These are phyloP conservation scores for Fusarium sp. DNA, from an alignment of 2,329 filamentous ascomycete genomes.

Conservation along the genomic window DNA sequence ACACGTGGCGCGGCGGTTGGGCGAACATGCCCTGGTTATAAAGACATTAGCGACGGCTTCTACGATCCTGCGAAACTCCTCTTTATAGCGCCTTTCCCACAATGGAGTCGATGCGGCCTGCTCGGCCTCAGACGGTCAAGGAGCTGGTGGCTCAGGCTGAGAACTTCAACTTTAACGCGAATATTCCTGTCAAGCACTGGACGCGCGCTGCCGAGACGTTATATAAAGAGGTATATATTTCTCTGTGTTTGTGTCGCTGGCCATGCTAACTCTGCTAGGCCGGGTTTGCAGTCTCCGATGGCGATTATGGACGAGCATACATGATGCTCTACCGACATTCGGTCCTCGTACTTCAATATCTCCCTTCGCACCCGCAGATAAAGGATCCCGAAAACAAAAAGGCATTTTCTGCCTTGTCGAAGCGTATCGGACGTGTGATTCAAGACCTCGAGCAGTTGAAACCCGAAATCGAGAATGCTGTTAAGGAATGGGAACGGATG, in stretches of 20 bases:
- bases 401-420: slow-evolving; percentile 65
- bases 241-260: too few relatives aligned
- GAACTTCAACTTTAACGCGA: slow-evolving; percentile 82
- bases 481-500: slow-evolving; percentile 73
- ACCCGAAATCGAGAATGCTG: slow-evolving; percentile 77
- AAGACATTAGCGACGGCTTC: background rate
- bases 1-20: slow-evolving; percentile 15
- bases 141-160: slow-evolving; percentile 81
- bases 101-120: slow-evolving; percentile 51
- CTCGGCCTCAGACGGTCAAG: slow-evolving; percentile 73
- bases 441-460: slow-evolving; percentile 81
- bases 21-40: slow-evolving; percentile 31
- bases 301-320: slow-evolving; percentile 89
- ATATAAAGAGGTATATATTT: slow-evolving; percentile 76
- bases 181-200: slow-evolving; percentile 84
- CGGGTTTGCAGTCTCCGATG: slow-evolving; percentile 84
- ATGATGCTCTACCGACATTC: slow-evolving; percentile 92
- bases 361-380: slow-evolving; percentile 81
- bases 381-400: slow-evolving; percentile 73
- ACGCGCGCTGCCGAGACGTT: slow-evolving; percentile 82
- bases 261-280: slow-evolving; percentile 65
- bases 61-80: slow-evolving; percentile 23
- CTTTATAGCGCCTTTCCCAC: background rate
- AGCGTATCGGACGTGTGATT: slow-evolving; percentile 68
- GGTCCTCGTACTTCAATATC: slow-evolving; percentile 79